These are phyloP conservation scores for Stagonosporopsis cucurbitacearum DNA, from an alignment of 2,329 filamentous ascomycete species.

Conservation along the genomic window DNA sequence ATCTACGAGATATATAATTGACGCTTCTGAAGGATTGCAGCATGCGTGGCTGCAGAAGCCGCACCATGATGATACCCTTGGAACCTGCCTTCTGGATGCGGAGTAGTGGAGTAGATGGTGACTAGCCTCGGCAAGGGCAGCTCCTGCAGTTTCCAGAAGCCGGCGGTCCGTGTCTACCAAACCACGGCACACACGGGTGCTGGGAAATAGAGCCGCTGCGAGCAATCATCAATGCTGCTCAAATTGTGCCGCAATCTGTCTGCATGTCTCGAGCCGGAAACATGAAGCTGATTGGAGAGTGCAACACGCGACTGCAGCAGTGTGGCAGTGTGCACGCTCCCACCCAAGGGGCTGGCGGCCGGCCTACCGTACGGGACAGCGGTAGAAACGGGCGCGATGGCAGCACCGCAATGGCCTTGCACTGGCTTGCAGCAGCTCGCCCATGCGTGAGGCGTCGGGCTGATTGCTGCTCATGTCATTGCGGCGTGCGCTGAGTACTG, in stretches of 20 bases:
- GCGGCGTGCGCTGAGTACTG: slow-evolving; percentile 5
- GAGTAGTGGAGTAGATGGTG: too few species aligned
- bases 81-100: slow-evolving; percentile 11
- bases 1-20: slow-evolving; percentile 1
- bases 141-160: slow-evolving; percentile 18
- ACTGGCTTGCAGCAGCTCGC: slow-evolving; percentile 24
- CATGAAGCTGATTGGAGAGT: slow-evolving; percentile 22
- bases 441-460: slow-evolving; percentile 3
- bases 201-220: slow-evolving; percentile 22
- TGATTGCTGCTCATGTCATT: slow-evolving; percentile 13
- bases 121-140: slow-evolving; percentile 23
- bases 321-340: slow-evolving; percentile 1
- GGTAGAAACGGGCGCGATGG: slow-evolving; percentile 3
- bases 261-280: slow-evolving; percentile 4
- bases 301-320: slow-evolving; percentile 3
- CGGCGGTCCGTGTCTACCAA: slow-evolving; percentile 9
- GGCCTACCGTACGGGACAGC: slow-evolving; percentile 3
- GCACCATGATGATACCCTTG: slow-evolving; percentile 18
- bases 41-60: slow-evolving; percentile 21
- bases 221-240: slow-evolving; percentile 20
- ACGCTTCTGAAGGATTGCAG: background rate
- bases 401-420: slow-evolving; percentile 23
- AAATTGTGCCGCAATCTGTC: slow-evolving; percentile 24
- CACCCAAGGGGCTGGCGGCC: too few species aligned
- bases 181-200: slow-evolving; percentile 12